These are phyloP conservation scores for Globisporangium solare DNA, from an alignment of 352 stramenopile genomes.

Conservation along the genomic window DNA sequence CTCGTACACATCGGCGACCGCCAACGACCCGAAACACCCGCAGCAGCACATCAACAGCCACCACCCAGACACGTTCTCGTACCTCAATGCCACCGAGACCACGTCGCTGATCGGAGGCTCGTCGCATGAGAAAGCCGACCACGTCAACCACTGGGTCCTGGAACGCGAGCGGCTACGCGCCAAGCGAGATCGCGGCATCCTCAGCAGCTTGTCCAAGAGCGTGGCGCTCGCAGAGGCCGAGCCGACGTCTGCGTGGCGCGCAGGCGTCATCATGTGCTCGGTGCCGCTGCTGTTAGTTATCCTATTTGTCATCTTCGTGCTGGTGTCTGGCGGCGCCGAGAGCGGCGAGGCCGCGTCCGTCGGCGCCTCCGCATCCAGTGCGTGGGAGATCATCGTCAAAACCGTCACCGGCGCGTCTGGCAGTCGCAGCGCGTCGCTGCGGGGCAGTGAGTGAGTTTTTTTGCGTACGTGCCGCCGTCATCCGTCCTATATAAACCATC, in stretches of 20 bases:
- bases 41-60: conserved; percentile 5
- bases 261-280: conserved; percentile 63
- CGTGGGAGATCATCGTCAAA: conserved; percentile 12
- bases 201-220: conserved; percentile 9
- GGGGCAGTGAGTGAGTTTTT: conserved; percentile 6
- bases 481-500: conserved; percentile 9
- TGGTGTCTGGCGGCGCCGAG: conserved; percentile 27
- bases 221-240: conserved; percentile 9
- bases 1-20: background rate
- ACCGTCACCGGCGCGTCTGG: conserved; percentile 11
- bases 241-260: conserved; percentile 44
- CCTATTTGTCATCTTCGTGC: conserved; percentile 50
- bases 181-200: conserved; percentile 13
- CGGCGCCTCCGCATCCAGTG: conserved; percentile 1
- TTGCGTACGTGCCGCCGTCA: background rate
- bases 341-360: conserved; percentile 9
- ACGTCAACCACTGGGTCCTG: conserved; percentile 76
- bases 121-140: conserved; percentile 7
- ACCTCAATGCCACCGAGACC: conserved; percentile 17
- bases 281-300: conserved; percentile 58
- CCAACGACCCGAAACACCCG: conserved; percentile 3
- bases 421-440: conserved; percentile 7
- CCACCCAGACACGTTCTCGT: background rate
- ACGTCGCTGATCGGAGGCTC: conserved; percentile 24
- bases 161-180: conserved; percentile 53